Conservation (phyloP, 306 rosid genomes). For the Styphnolobium japonicum region DNA sequence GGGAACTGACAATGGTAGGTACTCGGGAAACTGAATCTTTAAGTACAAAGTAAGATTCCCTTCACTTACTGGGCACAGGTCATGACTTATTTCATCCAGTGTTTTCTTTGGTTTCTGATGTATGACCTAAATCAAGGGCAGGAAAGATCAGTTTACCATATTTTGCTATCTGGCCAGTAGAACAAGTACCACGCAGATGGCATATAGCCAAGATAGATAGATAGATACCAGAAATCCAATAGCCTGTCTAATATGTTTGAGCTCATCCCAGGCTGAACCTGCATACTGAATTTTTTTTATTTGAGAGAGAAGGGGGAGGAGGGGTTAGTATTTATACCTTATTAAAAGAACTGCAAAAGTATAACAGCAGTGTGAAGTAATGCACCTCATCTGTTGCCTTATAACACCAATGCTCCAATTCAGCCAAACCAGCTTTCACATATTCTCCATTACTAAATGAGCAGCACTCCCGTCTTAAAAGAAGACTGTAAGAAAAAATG, state of each 20-base stretch:
- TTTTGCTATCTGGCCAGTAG: background rate
- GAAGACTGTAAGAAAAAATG: conserved; percentile 66
- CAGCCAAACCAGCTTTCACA: conserved; percentile 95
- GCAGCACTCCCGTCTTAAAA: conserved; percentile 97
- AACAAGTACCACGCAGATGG: conserved; percentile 20
- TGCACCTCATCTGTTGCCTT: conserved; percentile 87
- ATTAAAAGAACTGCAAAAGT: conserved; percentile 1
- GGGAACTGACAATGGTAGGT: background rate
- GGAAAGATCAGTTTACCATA: conserved; percentile 18
- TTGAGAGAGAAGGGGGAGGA: background rate
- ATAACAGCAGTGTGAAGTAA: background rate
- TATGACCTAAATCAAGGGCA: conserved; percentile 65
- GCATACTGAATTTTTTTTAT: conserved; percentile 46
- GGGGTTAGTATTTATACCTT: conserved; percentile 12
- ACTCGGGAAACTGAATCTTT: conserved; percentile 10
- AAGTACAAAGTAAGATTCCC: background rate
- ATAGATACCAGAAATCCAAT: conserved; percentile 83
- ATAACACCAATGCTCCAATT: conserved; percentile 94
- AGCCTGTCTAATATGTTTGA: conserved; percentile 98
- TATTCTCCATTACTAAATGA: conserved; percentile 99
- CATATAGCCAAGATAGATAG: background rate
- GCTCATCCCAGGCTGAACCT: conserved; percentile 93
- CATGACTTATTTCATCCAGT: conserved; percentile 88
- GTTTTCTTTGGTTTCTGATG: conserved; percentile 98
- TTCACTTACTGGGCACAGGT: conserved; percentile 87